Percentiles rank a stretch among this genome's conserved stretches.
Evolutionary conservation across 805 yeast species (phyloP).

Genomic region (Candida hispaniensis): DNA sequence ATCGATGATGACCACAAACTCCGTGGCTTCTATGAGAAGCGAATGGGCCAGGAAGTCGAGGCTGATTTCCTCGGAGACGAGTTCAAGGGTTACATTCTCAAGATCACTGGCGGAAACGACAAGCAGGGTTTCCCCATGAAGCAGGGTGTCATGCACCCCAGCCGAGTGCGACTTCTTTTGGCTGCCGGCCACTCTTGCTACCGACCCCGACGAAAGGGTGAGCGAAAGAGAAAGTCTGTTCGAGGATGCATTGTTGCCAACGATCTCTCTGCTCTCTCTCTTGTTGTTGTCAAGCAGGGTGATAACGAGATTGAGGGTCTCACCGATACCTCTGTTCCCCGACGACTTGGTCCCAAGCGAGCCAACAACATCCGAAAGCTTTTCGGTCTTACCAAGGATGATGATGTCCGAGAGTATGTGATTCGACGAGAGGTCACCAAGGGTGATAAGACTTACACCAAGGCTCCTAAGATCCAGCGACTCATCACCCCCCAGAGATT

Average conservation of each 20-base stretch:
- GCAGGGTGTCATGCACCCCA: constrained; percentile 99
- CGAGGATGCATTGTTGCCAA: constrained; percentile 98
- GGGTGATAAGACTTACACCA: constrained; percentile 97
- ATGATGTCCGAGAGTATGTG: constrained; percentile 83
- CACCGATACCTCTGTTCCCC: constrained; percentile 89
- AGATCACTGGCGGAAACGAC: constrained; percentile 99
- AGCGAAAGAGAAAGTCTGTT: constrained; percentile 99
- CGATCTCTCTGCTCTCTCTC: constrained; percentile 92
- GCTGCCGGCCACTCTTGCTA: constrained; percentile 94
- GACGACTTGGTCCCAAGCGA: constrained; percentile 99
- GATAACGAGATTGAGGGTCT: constrained; percentile 92
- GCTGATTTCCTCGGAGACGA: constrained; percentile 98
- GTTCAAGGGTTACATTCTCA: constrained; percentile 98
- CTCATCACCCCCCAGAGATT: constrained; percentile 97
- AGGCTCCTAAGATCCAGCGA: constrained; percentile 99
- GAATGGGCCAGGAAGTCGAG: constrained; percentile 99
- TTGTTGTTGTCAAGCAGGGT: constrained; percentile 94
- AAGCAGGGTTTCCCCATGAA: constrained; percentile 99
- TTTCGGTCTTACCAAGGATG: constrained; percentile 95
- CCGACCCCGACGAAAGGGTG: constrained; percentile 99
- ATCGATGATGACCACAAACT: constrained; percentile 98
- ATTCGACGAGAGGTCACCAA: constrained; percentile 97
- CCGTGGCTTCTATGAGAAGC: constrained; percentile 97
- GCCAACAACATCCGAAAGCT: constrained; percentile 99
- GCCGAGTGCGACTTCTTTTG: constrained; percentile 95